A percentile compares a stretch with the other conserved stretches of the same genome.
Evolutionary conservation across 257 asterid species (phyloP).

Genomic region (Lithospermum erythrorhizon): DNA sequence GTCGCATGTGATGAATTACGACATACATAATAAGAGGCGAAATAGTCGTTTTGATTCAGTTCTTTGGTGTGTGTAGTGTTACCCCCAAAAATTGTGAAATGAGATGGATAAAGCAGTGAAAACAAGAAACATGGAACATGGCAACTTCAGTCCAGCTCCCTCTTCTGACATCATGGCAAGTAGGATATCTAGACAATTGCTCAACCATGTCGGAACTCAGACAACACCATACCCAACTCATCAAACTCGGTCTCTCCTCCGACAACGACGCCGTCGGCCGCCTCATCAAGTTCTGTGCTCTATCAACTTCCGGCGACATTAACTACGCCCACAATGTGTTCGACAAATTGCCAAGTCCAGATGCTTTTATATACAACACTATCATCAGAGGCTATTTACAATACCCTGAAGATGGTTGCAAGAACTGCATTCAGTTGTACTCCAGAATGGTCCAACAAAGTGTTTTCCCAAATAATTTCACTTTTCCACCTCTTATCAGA

Average conservation of each 20-base stretch:
- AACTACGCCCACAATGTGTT: constrained; percentile 50
- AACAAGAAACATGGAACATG: constrained; percentile 11
- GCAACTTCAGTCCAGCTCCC: constrained; percentile 17
- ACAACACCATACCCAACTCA: constrained; percentile 49
- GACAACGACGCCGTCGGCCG: constrained; percentile 61
- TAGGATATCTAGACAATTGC: constrained; percentile 35
- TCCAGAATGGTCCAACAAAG: constrained; percentile 35
- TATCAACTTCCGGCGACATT: constrained; percentile 39
- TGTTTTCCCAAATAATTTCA: constrained; percentile 43
- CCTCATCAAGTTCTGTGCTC: constrained; percentile 43
- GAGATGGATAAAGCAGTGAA: background rate
- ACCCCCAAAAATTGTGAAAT: too few species aligned
- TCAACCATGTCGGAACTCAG: constrained; percentile 52
- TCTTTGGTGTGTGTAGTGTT: too few species aligned
- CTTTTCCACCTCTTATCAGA: constrained; percentile 59
- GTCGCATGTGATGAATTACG: too few species aligned
- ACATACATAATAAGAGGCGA: too few species aligned
- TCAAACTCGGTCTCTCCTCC: constrained; percentile 52
- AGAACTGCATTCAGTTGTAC: constrained; percentile 29
- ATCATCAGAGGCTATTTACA: constrained; percentile 42
- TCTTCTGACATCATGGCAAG: constrained; percentile 21
- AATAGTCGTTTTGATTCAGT: too few species aligned
- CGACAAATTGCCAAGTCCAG: constrained; percentile 50
- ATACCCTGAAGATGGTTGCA: constrained; percentile 13
- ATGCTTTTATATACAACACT: constrained; percentile 53